Evolutionary conservation across 768 basidiomycete genomes (phyloP).

Genomic region (Rhizopogon sp.): DNA sequence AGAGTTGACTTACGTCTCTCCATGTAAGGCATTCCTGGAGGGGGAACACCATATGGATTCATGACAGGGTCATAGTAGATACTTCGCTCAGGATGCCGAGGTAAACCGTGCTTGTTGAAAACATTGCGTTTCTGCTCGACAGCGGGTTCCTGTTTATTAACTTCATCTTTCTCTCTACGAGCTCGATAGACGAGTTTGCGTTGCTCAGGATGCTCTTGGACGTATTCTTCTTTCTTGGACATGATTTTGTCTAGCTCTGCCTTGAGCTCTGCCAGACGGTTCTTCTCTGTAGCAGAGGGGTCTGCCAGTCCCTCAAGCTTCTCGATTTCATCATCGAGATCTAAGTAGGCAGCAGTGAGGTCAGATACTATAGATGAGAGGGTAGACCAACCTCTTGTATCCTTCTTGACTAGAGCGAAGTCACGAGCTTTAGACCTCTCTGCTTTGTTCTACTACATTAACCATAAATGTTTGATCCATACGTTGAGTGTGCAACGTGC

Average conservation of each 20-base stretch:
- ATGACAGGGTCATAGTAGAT: conserved; percentile 90
- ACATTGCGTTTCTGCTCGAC: conserved; percentile 51
- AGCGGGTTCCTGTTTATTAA: conserved; percentile 35
- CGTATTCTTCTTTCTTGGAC: conserved; percentile 87
- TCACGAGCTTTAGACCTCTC: conserved; percentile 78
- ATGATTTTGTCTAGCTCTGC: conserved; percentile 75
- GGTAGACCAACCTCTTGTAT: conserved; percentile 63
- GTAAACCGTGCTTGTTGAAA: conserved; percentile 81
- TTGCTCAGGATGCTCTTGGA: conserved; percentile 91
- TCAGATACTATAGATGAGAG: neutral
- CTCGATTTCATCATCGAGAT: conserved; percentile 77
- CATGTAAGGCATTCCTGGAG: conserved; percentile 95
- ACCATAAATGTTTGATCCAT: neutral
- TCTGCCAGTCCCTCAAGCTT: conserved; percentile 50
- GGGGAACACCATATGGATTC: conserved; percentile 91
- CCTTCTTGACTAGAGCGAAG: conserved; percentile 90
- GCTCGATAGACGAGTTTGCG: conserved; percentile 74
- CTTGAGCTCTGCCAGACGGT: conserved; percentile 68
- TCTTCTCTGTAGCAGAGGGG: conserved; percentile 46
- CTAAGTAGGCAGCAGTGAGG: conserved; percentile 34
- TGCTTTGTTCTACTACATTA: conserved; percentile 82
- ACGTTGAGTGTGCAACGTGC: conserved; percentile 12
- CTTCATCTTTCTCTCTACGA: conserved; percentile 38
- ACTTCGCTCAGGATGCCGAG: conserved; percentile 87
- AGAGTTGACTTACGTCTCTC: conserved; percentile 63